Evolutionary conservation across 73 alveolate species (phyloP), one percentile per base, ranked within the genome.

Genomic region (Breviolum minutum): DNA sequence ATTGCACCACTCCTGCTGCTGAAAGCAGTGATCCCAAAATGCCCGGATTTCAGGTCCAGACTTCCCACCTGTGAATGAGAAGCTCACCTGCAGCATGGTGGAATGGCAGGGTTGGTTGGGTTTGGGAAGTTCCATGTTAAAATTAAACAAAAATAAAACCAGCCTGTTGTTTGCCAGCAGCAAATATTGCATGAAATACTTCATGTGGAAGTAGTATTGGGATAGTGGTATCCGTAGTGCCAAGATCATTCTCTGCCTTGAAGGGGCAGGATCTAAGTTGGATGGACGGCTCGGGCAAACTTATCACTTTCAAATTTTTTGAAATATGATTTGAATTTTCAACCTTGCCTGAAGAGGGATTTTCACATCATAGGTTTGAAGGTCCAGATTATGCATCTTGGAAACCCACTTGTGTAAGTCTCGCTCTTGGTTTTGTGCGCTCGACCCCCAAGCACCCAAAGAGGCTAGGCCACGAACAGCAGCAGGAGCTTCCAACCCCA

Each of bases 201-300:
- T 83, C 92, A 54, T 83, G 92, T 5, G 92, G 92, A 40, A 83
- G 48, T 14, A 83, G 92, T 5, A 61, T 8, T 0, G 92, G 92
- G 19, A 83, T 83, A n/a, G 48, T 22, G n/a, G 32, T 26, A 11
- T 83, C 17, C 60, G 8, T 16, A 7, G n/a, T 1, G 74, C 71
- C 71, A 30, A 54, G 62, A 30, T 13, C 22, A 73, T 48, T 83
- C 74, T 60, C 71, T 73, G 60, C 92, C 92, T 83, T 40, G n/a
- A 19, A 19, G 82, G 82, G 82, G 8, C 5, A 14, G 19, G 5
- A 68, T 26, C 14, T 3, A 68, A 26, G 27, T 68, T 7, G 76
- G 14, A 26, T 3, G 22, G 14, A 68, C 26, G 14, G 27, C 76
- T 17, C 13, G 22, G 60, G n/a, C 27, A 12, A 48, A 19, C 26